A percentile compares a stretch with the other conserved stretches of the same genome.
Conservation (phyloP, 352 stramenopile species). For the Globisporangium paddicum region DNA sequence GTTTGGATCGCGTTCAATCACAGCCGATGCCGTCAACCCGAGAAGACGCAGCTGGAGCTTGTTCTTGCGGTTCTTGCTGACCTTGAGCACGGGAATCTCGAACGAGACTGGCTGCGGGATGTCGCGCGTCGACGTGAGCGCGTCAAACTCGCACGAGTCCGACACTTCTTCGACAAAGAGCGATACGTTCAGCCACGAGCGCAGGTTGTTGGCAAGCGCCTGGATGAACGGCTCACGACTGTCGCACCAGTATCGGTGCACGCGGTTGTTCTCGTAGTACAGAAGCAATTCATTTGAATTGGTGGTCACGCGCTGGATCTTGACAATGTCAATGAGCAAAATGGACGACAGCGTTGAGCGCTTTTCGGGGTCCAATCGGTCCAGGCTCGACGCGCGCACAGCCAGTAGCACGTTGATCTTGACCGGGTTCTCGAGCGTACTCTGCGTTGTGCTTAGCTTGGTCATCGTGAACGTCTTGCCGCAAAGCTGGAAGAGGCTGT, state of each 20-base stretch:
- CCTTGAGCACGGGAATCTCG: slow-evolving; percentile 81
- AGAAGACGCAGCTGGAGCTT: slow-evolving; percentile 73
- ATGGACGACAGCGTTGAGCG: slow-evolving; percentile 75
- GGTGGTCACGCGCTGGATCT: slow-evolving; percentile 81
- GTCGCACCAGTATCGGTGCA: slow-evolving; percentile 86
- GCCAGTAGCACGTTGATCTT: slow-evolving; percentile 72
- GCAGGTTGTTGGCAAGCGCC: slow-evolving; percentile 81
- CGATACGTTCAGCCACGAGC: slow-evolving; percentile 78
- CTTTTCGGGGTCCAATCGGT: slow-evolving; percentile 62
- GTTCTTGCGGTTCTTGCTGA: slow-evolving; percentile 74
- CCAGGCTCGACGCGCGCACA: slow-evolving; percentile 72
- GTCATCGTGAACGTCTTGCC: slow-evolving; percentile 83
- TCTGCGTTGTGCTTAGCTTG: slow-evolving; percentile 80
- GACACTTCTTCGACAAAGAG: slow-evolving; percentile 82
- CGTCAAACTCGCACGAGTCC: slow-evolving; percentile 82
- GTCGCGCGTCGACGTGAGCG: slow-evolving; percentile 66
- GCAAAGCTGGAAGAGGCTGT: slow-evolving; percentile 82
- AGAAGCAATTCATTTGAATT: slow-evolving; percentile 82
- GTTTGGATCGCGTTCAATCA: slow-evolving; percentile 74
- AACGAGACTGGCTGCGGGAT: slow-evolving; percentile 80
- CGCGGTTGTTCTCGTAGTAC: slow-evolving; percentile 85
- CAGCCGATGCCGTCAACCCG: slow-evolving; percentile 55
- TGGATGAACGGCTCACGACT: slow-evolving; percentile 85
- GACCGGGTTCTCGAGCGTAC: slow-evolving; percentile 55
- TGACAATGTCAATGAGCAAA: slow-evolving; percentile 85